Conservation (phyloP, 2,329 filamentous ascomycete genomes). For the Xylaria hypoxylon region DNA sequence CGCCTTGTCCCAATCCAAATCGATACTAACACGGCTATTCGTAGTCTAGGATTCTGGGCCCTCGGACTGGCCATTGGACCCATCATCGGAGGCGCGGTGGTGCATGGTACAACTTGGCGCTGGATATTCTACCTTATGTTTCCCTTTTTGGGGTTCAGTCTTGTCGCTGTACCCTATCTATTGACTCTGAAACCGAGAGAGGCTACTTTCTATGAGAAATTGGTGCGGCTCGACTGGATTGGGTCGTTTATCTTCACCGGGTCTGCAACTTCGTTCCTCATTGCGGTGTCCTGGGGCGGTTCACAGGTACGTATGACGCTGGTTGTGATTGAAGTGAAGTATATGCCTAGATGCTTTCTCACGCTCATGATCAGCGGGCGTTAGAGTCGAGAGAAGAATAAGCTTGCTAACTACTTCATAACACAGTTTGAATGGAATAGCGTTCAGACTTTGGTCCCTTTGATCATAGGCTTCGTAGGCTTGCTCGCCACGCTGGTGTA, state of each 20-base stretch:
- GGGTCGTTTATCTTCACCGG: conserved; percentile 60
- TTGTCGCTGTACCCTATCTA: conserved; percentile 56
- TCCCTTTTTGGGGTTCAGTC: conserved; percentile 56
- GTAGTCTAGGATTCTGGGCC: conserved; percentile 36
- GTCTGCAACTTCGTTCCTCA: conserved; percentile 58
- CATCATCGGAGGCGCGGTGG: conserved; percentile 38
- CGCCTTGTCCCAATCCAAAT: not conserved
- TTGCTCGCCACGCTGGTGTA: conserved; percentile 34
- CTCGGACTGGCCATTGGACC: conserved; percentile 37
- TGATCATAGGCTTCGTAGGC: conserved; percentile 38
- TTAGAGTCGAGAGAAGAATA: not conserved
- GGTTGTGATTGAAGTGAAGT: not conserved
- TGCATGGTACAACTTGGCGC: conserved; percentile 37
- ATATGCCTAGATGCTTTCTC: not conserved
- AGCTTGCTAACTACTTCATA: conserved; percentile 18
- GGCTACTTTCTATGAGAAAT: conserved; percentile 51
- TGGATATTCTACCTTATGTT: conserved; percentile 57
- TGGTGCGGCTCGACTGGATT: conserved; percentile 58
- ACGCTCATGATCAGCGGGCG: not conserved
- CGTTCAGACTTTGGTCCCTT: conserved; percentile 33
- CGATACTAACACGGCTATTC: not conserved
- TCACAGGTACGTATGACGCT: conserved; percentile 38
- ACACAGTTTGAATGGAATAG: conserved; percentile 36
- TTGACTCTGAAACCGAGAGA: conserved; percentile 54
- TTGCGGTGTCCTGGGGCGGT: conserved; percentile 62